These are phyloP conservation scores for Potentilla sterilis DNA, from an alignment of 306 rosid species.

Conservation along the genomic window DNA sequence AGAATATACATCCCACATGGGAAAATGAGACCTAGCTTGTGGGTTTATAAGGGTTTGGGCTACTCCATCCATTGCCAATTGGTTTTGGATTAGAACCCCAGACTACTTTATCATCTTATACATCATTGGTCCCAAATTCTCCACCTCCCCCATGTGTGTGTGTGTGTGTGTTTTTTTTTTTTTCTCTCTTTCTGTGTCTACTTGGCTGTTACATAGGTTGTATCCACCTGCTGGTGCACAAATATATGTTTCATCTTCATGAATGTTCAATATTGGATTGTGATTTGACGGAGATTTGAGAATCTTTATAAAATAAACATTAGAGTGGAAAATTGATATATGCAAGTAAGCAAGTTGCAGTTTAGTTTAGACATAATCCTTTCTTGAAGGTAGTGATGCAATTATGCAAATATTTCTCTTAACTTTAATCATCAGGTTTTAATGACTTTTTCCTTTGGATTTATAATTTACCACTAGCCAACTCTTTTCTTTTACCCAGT, in stretches of 20 bases:
- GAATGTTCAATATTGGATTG: neutral
- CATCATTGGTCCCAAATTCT: constrained; percentile 3
- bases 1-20: too few species aligned
- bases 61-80: too few species aligned
- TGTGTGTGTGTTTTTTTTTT: too few species aligned
- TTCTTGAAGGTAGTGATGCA: neutral
- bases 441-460: neutral
- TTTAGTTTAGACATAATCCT: neutral
- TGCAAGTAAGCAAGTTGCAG: neutral
- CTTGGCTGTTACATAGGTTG: neutral
- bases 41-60: too few species aligned
- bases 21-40: too few species aligned
- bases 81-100: too few species aligned
- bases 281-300: neutral
- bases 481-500: neutral
- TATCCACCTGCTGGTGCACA: neutral
- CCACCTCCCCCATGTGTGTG: neutral
- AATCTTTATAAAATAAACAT: constrained; percentile 1
- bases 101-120: too few species aligned
- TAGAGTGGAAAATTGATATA: neutral
- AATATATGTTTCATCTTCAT: neutral
- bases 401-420: neutral
- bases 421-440: neutral
- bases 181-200: neutral
- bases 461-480: neutral